Base-by-base conservation (phyloP, 2,329 filamentous ascomycete genomes). In the Teratosphaeriaceae sp. region DNA sequence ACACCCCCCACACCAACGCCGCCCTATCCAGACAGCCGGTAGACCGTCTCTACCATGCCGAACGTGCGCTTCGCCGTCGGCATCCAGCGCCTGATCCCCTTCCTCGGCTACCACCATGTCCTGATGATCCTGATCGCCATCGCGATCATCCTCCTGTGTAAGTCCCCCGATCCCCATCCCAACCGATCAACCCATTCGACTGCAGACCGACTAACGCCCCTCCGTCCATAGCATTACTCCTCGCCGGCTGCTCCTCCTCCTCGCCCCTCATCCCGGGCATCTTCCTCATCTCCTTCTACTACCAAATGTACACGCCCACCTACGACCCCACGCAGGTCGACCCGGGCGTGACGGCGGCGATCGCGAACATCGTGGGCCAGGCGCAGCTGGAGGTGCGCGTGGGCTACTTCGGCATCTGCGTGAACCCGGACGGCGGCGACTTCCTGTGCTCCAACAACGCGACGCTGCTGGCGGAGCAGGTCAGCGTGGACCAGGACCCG, bases 361-460 rank as follows among this genome's bases (percentile, higher is more conserved):
- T 97, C 56, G 77, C 82, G 48, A 94, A 92, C 68, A 94, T 98
- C 49, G 90, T 94, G 45, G 87, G 88, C 41, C 74, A 78, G 54
- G 89, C 92, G 11, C 78, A 80, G 46, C 73, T 98, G 38, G 88
- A 94, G 65, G 88, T 92, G 20, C 83, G 92, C 44, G 92, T 98
- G 22, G 92, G 92, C 53, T 98, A 94, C 72, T 98, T 98, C 60
- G 92, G 92, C 55, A 94, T 98, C 65, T 98, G 92, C 69, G 81
- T 97, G 65, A 92, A 88, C 67, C 82, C 87, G 1, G 88, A 95
- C 62, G 85, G 85, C 46, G 90, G 90, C 52, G 81, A 83, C 18
- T 98, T 88, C 78, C 78, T 97, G 46, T 98, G 92, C 76, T 92
- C 86, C 65, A 94, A 95, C 74, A 98, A 98, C 66, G 92, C 92